Evolutionary conservation across 2,329 filamentous ascomycete species (phyloP).

Genomic region (Penicillium expansum): DNA sequence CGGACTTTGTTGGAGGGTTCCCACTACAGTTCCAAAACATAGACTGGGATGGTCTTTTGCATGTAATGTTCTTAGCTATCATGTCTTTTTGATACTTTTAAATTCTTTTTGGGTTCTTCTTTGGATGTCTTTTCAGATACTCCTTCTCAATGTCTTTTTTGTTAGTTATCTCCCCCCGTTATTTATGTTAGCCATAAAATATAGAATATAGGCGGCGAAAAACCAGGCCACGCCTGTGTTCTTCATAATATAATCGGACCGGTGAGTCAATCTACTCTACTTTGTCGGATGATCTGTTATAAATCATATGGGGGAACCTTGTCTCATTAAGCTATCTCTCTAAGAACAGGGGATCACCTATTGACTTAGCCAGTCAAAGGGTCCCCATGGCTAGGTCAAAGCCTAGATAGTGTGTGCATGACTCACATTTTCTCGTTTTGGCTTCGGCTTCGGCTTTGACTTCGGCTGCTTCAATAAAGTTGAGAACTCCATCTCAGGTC

Average conservation of each 20-base stretch:
- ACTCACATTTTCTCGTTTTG: not conserved
- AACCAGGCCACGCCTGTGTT: too few species aligned
- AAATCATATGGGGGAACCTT: not conserved
- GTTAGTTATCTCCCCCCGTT: too few species aligned
- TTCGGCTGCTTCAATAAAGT: not conserved
- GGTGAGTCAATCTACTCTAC: too few species aligned
- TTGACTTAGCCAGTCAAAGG: not conserved
- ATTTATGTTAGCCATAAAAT: too few species aligned
- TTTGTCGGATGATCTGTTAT: too few species aligned
- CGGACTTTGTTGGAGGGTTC: slow-evolving; percentile 14
- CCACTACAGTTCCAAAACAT: not conserved
- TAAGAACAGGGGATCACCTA: not conserved
- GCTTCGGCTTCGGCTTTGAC: not conserved
- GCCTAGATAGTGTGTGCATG: not conserved
- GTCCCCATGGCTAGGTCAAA: not conserved
- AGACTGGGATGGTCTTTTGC: not conserved
- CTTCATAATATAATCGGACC: too few species aligned
- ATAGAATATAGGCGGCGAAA: too few species aligned
- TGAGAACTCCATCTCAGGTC: not conserved
- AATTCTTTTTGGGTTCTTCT: not conserved
- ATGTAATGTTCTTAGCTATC: too few species aligned
- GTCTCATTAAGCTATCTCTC: not conserved
- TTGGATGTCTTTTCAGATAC: too few species aligned
- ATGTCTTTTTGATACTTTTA: too few species aligned
- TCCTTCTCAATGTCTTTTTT: too few species aligned